Evolutionary conservation across 73 alveolate genomes (phyloP), one percentile per base, ranked within the genome.

Genomic region (Paramecium pentaurelia): DNA sequence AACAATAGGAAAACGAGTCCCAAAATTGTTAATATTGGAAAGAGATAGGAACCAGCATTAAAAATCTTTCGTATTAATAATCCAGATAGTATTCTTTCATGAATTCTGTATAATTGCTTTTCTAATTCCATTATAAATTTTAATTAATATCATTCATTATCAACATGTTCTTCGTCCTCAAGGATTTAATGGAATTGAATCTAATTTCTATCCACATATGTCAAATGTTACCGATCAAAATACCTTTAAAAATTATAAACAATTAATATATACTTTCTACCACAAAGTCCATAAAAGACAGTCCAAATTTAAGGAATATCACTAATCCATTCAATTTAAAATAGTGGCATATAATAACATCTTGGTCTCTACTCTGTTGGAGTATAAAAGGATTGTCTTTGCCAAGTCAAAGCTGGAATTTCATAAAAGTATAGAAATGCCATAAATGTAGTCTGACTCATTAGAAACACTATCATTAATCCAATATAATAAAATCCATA

Each of bases 391-490:
- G 32, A 71, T 71, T 28, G n/a, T 45, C 51, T 59, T 22, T 27
- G 10, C 94, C 94, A 71, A 27, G 54, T n/a, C n/a, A 89, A 25
- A 1, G 85, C 92, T 18, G 92, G 92, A 42, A 89, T 71, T 71
- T 89, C 92, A 54, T 18, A 89, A 1, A 32, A 59, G 22, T 71
- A 45, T 0, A 89, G 6, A 36, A 89, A 71, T 14, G 22, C 36
- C 27, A 45, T 20, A 37, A 89, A 71, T 28, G 77, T 71, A 0
- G 49, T 68, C 0, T 71, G 28, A 5, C 37, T 45, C 20, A 89
- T 34, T 84, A 68, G 58, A 10, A 71, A 22, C 11, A 68, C 14
- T 11, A 73, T 42, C 54, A 4, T 7, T 4, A 89, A 28, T 40
- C 86, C 60, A 20, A 32, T 10, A 8, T 40, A 10, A 40, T 45